Evolutionary conservation across 2,329 filamentous ascomycete species (phyloP).

Genomic region (Diaporthe destruens): DNA sequence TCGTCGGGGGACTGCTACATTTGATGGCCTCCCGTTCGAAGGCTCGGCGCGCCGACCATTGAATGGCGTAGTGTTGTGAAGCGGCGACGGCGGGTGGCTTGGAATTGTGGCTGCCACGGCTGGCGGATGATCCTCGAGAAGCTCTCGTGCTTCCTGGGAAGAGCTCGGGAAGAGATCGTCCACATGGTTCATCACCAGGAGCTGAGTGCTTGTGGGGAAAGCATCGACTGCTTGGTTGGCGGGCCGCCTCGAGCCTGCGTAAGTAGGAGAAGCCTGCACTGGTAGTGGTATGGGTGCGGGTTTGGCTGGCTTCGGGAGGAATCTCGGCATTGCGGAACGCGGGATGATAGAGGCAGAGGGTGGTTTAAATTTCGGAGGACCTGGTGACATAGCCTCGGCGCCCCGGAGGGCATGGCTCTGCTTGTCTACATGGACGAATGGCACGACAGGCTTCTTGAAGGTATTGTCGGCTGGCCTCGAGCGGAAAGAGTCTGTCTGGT

Average conservation of each 20-base stretch:
- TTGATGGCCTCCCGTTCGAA: conserved; percentile 4
- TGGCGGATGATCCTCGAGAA: conserved; percentile 54
- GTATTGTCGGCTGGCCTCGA: not conserved
- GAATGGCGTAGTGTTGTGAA: not conserved
- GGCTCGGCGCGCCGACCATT: not conserved
- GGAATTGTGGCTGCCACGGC: not conserved
- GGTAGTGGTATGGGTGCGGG: conserved; percentile 7
- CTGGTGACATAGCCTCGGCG: not conserved
- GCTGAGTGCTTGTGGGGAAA: conserved; percentile 62
- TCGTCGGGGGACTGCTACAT: conserved; percentile 29
- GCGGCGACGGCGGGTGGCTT: not conserved
- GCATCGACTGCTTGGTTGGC: not conserved
- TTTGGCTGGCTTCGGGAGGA: conserved; percentile 29
- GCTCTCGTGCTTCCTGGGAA: conserved; percentile 67
- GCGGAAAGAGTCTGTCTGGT: not conserved
- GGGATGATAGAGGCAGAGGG: not conserved
- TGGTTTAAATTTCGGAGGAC: conserved; percentile 31
- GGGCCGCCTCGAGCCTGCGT: conserved; percentile 33
- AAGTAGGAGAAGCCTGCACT: conserved; percentile 36
- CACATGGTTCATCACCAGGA: conserved; percentile 62
- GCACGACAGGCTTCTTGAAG: conserved; percentile 30
- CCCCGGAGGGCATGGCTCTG: not conserved
- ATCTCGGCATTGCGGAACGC: conserved; percentile 26
- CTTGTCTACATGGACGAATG: conserved; percentile 6
- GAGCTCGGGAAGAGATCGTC: conserved; percentile 69